phyloP scores from a whole-genome alignment of 73 alveolate genomes.

The Tetrahymena elliotti region DNA sequence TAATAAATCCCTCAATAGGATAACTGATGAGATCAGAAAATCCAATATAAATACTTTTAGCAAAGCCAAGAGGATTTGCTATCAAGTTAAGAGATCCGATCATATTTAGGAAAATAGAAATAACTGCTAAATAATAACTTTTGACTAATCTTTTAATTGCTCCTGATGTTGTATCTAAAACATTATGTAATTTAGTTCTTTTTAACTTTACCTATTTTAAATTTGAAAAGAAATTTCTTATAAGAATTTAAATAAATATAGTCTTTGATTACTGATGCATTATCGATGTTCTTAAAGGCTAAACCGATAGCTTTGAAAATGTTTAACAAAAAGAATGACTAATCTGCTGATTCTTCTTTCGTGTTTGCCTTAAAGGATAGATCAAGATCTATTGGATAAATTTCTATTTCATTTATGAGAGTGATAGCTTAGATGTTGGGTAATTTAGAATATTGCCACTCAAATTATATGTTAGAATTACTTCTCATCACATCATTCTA shows the following conservation, averaged over 20 bases:
- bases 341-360: background rate
- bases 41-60: slow-evolving; percentile 91
- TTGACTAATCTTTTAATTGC: slow-evolving; percentile 40
- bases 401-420: slow-evolving; percentile 25
- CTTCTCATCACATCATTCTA: background rate
- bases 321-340: slow-evolving; percentile 43
- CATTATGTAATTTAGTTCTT: slow-evolving; percentile 56
- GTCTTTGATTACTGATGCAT: slow-evolving; percentile 49
- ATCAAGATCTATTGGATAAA: slow-evolving; percentile 18
- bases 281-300: slow-evolving; percentile 64
- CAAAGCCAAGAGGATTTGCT: slow-evolving; percentile 91
- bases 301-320: slow-evolving; percentile 63
- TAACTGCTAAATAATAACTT: slow-evolving; percentile 54
- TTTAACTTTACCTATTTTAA: slow-evolving; percentile 37
- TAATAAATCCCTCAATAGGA: slow-evolving; percentile 87
- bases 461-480: background rate
- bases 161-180: slow-evolving; percentile 56
- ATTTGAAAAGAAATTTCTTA: background rate
- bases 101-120: slow-evolving; percentile 42
- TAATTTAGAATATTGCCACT: background rate
- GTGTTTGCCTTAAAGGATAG: slow-evolving; percentile 2
- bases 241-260: background rate
- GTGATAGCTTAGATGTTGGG: background rate
- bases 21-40: slow-evolving; percentile 85
- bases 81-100: slow-evolving; percentile 78